Evolutionary conservation across 352 stramenopile genomes (phyloP).

Genomic region (Phytophthora podocarpi): DNA sequence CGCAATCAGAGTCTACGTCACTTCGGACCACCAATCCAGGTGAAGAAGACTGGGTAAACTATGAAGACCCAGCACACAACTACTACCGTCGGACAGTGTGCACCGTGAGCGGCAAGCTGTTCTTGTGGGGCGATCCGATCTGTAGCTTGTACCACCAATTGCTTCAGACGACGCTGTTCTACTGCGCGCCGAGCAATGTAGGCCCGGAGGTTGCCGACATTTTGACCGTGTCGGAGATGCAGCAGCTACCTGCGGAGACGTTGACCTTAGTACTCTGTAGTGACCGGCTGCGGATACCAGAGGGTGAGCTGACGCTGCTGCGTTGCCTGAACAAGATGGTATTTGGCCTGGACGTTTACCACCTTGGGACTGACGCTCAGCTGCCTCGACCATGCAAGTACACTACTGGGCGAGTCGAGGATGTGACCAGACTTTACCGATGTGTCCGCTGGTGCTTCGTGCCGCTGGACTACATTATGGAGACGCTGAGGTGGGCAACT

Average conservation of each 20-base stretch:
- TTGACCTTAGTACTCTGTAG: constrained; percentile 58
- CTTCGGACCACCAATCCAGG: not conserved
- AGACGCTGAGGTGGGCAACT: constrained; percentile 40
- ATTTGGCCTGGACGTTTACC: constrained; percentile 26
- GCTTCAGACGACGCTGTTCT: constrained; percentile 60
- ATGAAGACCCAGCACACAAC: constrained; percentile 26
- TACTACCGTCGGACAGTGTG: constrained; percentile 33
- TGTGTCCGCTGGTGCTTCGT: constrained; percentile 69
- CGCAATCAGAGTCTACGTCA: not conserved
- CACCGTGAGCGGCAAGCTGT: constrained; percentile 31
- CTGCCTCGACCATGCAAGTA: constrained; percentile 24
- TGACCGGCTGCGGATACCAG: constrained; percentile 55
- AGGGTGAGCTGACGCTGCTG: constrained; percentile 55
- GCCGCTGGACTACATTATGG: constrained; percentile 56
- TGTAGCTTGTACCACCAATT: constrained; percentile 73
- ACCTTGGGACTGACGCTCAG: not conserved
- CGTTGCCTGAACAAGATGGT: constrained; percentile 44
- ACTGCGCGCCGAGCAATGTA: constrained; percentile 29
- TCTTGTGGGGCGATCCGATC: constrained; percentile 55
- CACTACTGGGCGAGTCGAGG: constrained; percentile 31
- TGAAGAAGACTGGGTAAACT: constrained; percentile 25
- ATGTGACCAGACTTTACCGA: constrained; percentile 49
- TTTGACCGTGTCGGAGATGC: constrained; percentile 35
- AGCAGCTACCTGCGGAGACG: constrained; percentile 50
- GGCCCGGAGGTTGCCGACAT: constrained; percentile 24